phyloP scores from a whole-genome alignment of 2,329 filamentous ascomycete species.

The Graphilbum ipis-grandicollis region DNA sequence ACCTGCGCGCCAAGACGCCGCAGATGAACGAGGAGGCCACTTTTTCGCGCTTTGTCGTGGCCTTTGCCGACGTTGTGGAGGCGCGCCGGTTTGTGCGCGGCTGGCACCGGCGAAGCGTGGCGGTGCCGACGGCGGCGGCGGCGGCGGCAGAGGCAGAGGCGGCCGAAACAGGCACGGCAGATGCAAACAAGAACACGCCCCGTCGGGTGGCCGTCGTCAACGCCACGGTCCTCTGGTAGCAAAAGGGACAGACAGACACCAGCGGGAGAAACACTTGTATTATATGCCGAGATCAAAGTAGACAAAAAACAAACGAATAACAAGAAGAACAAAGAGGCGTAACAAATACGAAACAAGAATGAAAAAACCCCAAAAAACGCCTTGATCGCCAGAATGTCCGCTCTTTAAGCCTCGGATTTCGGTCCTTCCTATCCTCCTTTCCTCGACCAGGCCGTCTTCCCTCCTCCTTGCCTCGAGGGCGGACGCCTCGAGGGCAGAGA shows the following conservation, averaged over 20 bases:
- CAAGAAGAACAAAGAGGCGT: background rate
- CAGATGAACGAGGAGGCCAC: conserved; percentile 16
- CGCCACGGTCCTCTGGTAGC: conserved; percentile 13
- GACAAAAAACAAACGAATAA: background rate
- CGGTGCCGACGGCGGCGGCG: conserved; percentile 8
- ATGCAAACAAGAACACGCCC: background rate
- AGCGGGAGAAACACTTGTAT: conserved; percentile 1
- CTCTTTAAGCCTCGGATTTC: background rate
- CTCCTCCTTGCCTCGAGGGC: too few species aligned
- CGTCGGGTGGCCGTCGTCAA: conserved; percentile 11
- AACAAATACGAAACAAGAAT: too few species aligned
- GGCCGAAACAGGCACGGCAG: background rate
- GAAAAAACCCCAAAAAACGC: conserved; percentile 5
- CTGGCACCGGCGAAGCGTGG: conserved; percentile 23
- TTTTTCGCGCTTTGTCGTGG: conserved; percentile 31
- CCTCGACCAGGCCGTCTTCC: background rate
- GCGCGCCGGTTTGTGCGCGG: conserved; percentile 30
- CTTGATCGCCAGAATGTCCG: conserved; percentile 7
- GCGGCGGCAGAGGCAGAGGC: conserved; percentile 2
- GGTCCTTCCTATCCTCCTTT: background rate
- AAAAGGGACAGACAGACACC: background rate
- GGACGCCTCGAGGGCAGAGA: too few species aligned
- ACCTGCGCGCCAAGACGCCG: conserved; percentile 7
- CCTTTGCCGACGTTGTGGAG: conserved; percentile 35
- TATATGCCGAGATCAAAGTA: conserved; percentile 1